Conservation (phyloP, 306 rosid genomes). For the Citrullus colocynthis region DNA sequence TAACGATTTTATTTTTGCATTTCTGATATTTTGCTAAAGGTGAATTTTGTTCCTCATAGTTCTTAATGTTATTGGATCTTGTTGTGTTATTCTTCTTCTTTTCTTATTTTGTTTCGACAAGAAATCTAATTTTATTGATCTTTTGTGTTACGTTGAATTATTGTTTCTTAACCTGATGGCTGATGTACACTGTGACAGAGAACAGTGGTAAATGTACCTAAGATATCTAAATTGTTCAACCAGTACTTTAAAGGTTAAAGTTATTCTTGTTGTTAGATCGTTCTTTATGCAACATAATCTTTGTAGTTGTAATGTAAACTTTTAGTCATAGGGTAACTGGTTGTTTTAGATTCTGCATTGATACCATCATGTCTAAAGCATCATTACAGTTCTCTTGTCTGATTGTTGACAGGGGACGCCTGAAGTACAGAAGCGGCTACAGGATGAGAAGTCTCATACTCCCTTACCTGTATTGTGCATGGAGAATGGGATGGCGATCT, state of each 20-base stretch:
- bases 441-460: conserved; percentile 20
- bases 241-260: background rate
- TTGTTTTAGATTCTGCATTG: background rate
- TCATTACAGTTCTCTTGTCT: conserved; percentile 3
- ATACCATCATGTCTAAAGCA: background rate
- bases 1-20: background rate
- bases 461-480: conserved; percentile 75
- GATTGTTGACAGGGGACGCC: conserved; percentile 36
- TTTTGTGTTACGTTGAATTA: background rate
- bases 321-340: background rate
- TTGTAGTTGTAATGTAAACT: background rate
- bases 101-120: background rate
- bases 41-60: background rate
- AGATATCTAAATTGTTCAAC: background rate
- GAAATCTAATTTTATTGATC: background rate
- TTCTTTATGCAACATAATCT: background rate
- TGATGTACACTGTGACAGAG: background rate
- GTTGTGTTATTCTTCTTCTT: conserved; percentile 4
- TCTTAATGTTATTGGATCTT: background rate
- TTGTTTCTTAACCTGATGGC: background rate
- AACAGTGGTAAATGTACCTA: background rate
- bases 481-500: conserved; percentile 71
- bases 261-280: background rate
- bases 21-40: background rate
- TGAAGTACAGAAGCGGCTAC: conserved; percentile 32